Evolutionary conservation across 2,329 filamentous ascomycete species (phyloP), one percentile per base, ranked within the genome.

Genomic region (Myriosclerotinia duriaeana): DNA sequence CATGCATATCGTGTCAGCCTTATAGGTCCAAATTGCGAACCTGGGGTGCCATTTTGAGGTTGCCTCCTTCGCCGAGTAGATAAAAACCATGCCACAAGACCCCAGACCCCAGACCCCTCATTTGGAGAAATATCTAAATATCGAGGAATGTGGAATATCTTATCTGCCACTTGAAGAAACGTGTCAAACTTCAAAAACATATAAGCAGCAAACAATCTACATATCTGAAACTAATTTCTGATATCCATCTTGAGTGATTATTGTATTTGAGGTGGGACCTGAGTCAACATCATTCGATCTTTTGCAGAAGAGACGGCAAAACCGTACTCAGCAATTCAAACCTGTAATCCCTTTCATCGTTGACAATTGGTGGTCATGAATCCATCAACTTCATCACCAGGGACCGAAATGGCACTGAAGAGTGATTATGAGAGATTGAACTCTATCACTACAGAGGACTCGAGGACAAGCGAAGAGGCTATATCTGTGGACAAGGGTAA

Each of bases 1-100:
- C 6, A 65, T 65, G 63, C 62, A 65, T 15, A 22, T 26, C 53
- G 63, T 53, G 42, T 59, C 53, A 65, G 63, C 63, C 63, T 65
- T 65, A 65, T 52, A 56, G 53, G 36, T 40, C 17, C 38, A 17
- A 14, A 12, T 64, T 48, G 44, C 53, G 44, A 53, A 52, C 9
- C 42, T 61, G 53, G 15, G 53, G n/a, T 58, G 53, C 63, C 42
- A 36, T 59, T 65, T 56, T 34, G 63, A 59, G 8, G 15, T 12
- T 30, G 54, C 3, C 30, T 59, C 34, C 11, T 60, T 60, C 36
- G 54, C 63, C 63, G 63, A 65, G 63, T 60, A 60, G 20, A 44
- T 60, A 42, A 62, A 36, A 11, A 59, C 36, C 63, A 52, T 60
- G 63, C 42, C 44, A 61, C 42, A 48, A 36, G 56, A 59, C n/a